A percentile compares a stretch with the other conserved stretches of the same genome.
phyloP scores from a whole-genome alignment of 1,284 basidiomycete species.

The Termitomyces sp. region DNA sequence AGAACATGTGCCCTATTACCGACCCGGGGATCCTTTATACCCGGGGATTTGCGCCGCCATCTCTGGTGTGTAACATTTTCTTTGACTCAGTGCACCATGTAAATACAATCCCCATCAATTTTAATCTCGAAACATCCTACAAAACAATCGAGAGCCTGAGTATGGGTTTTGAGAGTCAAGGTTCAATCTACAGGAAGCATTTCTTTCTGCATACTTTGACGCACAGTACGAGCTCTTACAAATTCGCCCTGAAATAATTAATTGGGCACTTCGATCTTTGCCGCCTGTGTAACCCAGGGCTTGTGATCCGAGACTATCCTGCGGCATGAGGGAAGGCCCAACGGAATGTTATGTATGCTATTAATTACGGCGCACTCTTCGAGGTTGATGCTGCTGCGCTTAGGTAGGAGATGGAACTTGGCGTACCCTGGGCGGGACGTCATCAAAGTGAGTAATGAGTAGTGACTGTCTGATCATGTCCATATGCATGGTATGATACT shows the following conservation, averaged over 20 bases:
- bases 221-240: conserved; percentile 71
- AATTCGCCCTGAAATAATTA: conserved; percentile 86
- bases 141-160: conserved; percentile 47
- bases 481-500: conserved; percentile 53
- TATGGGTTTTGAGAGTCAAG: conserved; percentile 19
- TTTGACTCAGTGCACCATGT: no score
- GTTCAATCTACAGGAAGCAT: conserved; percentile 29
- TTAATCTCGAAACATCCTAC: conserved; percentile 72
- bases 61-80: background rate
- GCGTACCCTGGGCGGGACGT: conserved; percentile 84
- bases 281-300: conserved; percentile 67
- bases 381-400: conserved; percentile 93
- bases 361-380: conserved; percentile 86
- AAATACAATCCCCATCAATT: background rate
- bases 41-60: conserved; percentile 70
- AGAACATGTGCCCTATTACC: conserved; percentile 93
- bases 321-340: conserved; percentile 61
- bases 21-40: conserved; percentile 81
- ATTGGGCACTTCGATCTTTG: conserved; percentile 94
- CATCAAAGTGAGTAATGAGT: conserved; percentile 63
- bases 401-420: conserved; percentile 83
- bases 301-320: conserved; percentile 51
- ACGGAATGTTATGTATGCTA: conserved; percentile 74
- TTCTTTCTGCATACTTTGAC: conserved; percentile 78
- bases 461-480: conserved; percentile 5